Evolutionary conservation across 2,329 filamentous ascomycete genomes (phyloP).

Genomic region (Hymenoscyphus salicellus): DNA sequence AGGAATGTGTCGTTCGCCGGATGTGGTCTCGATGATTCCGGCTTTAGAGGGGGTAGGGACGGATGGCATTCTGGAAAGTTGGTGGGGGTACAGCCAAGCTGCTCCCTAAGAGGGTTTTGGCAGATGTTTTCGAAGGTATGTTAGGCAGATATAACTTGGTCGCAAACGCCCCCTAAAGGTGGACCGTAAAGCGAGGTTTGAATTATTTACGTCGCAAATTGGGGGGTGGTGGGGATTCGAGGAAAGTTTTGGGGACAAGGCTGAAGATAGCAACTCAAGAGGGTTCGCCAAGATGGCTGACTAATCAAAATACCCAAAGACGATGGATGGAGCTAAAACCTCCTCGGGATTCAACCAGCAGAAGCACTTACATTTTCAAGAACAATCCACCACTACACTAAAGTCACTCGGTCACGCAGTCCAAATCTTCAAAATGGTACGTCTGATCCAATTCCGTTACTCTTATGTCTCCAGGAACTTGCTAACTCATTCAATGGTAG

Average conservation of each 20-base stretch:
- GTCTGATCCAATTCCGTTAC: neutral
- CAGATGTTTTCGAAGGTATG: neutral
- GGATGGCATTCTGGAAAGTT: conserved; percentile 36
- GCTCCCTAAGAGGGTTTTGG: neutral
- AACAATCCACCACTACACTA: neutral
- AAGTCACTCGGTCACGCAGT: conserved; percentile 13
- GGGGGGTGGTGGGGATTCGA: neutral
- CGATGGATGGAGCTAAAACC: conserved; percentile 14
- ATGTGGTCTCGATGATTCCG: conserved; percentile 71
- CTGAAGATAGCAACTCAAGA: conserved; percentile 10
- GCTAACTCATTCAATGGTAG: conserved; percentile 33
- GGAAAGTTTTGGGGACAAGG: conserved; percentile 1
- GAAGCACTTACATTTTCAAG: neutral
- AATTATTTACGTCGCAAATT: neutral
- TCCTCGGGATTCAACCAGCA: conserved; percentile 1
- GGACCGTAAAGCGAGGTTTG: neutral
- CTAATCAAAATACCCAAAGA: neutral
- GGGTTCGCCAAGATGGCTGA: neutral
- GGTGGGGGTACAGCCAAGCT: neutral
- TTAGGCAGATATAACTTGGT: neutral
- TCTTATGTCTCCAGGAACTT: neutral
- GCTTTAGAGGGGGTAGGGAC: conserved; percentile 52
- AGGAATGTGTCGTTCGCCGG: conserved; percentile 85
- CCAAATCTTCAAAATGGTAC: conserved; percentile 34
- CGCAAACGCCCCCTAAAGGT: neutral